phyloP scores from a whole-genome alignment of 192 early-diverging fungal genomes.

The Backusella tuberculispora region DNA sequence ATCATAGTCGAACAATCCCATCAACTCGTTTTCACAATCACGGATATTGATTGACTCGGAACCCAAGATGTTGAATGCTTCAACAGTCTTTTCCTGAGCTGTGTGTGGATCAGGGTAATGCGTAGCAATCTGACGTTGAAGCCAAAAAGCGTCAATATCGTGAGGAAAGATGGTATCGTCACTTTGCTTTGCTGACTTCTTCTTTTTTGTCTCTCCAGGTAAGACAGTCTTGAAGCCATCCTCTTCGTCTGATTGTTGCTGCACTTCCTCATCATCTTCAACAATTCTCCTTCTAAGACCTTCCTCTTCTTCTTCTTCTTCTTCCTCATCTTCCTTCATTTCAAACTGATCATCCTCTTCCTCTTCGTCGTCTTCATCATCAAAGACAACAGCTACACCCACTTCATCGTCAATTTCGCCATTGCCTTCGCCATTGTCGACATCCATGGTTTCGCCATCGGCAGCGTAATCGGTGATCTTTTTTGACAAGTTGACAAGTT shows the following conservation, averaged over 20 bases:
- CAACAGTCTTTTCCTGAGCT: constrained; percentile 87
- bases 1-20: constrained; percentile 95
- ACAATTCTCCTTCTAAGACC: constrained; percentile 41
- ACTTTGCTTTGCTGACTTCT: constrained; percentile 29
- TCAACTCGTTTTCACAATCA: constrained; percentile 95
- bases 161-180: constrained; percentile 62
- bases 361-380: constrained; percentile 91
- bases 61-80: constrained; percentile 73
- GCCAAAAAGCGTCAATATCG: constrained; percentile 97
- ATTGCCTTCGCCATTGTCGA: constrained; percentile 57
- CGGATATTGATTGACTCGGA: constrained; percentile 66
- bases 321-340: constrained; percentile 60
- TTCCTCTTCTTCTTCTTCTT: constrained; percentile 59
- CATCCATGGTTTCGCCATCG: constrained; percentile 55
- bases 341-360: constrained; percentile 72
- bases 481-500: constrained; percentile 89
- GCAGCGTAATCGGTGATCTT: constrained; percentile 90
- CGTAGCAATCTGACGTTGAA: constrained; percentile 84
- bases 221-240: constrained; percentile 58
- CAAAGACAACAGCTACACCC: constrained; percentile 96
- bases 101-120: constrained; percentile 84
- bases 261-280: constrained; percentile 55
- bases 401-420: constrained; percentile 82
- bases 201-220: constrained; percentile 37
- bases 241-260: constrained; percentile 59